Percentiles rank a stretch among this genome's conserved stretches.
These are phyloP conservation scores for Syzygium malaccense DNA, from an alignment of 441 rosid species.

Conservation along the genomic window DNA sequence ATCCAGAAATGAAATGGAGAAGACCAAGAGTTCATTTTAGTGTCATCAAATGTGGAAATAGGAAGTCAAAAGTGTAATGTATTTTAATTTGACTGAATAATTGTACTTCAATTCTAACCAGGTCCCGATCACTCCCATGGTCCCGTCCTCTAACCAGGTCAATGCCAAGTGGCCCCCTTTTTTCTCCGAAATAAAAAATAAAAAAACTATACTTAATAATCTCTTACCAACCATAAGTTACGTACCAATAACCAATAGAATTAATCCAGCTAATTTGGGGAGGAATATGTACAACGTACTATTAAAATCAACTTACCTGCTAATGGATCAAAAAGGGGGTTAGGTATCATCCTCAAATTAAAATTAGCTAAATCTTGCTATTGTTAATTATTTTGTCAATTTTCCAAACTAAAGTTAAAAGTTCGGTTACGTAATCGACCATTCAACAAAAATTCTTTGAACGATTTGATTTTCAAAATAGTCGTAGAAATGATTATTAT, in stretches of 20 bases:
- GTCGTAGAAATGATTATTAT: background rate
- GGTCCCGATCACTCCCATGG: background rate
- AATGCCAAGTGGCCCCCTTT: background rate
- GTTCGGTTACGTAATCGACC: background rate
- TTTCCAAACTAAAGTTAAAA: background rate
- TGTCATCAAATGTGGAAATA: background rate
- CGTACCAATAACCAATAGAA: background rate
- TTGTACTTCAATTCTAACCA: background rate
- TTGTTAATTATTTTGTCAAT: background rate
- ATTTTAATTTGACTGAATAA: background rate
- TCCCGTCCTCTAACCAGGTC: background rate
- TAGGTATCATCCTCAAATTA: background rate
- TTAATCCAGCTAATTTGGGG: background rate
- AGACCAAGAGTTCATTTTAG: background rate
- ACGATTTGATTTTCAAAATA: background rate
- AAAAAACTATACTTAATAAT: background rate
- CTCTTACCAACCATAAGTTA: background rate
- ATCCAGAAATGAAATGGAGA: background rate
- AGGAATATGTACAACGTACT: background rate
- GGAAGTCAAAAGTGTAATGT: background rate
- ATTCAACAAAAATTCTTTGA: background rate
- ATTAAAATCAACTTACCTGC: background rate
- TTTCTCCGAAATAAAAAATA: background rate
- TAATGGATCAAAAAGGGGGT: background rate
- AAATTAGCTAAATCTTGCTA: background rate